Percentiles rank a stretch among this genome's conserved stretches.
phyloP scores from a whole-genome alignment of 192 early-diverging fungal genomes.

The Dissophora ornata region DNA sequence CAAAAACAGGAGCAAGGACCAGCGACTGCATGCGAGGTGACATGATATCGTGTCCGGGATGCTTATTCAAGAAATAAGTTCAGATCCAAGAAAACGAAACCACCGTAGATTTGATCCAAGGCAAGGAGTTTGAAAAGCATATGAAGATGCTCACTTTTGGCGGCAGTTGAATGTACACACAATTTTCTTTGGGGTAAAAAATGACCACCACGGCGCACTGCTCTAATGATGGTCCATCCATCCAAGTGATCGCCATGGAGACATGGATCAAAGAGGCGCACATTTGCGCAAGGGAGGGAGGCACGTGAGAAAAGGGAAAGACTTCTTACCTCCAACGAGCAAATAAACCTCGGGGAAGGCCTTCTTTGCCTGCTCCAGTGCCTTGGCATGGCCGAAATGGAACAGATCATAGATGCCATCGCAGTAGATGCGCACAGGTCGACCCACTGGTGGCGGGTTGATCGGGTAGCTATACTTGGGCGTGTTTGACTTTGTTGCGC shows the following conservation, averaged over 20 bases:
- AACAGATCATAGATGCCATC: conserved; percentile 91
- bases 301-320: no score
- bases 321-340: conserved; percentile 71
- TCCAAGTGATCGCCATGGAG: background rate
- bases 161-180: conserved; percentile 20
- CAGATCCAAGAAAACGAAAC: no score
- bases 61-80: conserved; percentile 10
- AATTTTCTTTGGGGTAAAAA: conserved; percentile 37
- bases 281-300: no score
- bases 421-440: conserved; percentile 83
- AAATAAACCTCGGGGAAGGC: conserved; percentile 80
- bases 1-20: no score
- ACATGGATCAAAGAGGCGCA: no score
- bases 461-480: conserved; percentile 62
- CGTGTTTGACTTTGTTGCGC: conserved; percentile 1
- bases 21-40: no score
- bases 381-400: conserved; percentile 85
- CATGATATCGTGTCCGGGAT: background rate
- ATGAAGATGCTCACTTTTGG: conserved; percentile 34
- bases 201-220: background rate
- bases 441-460: conserved; percentile 74
- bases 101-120: background rate
- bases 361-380: conserved; percentile 87
- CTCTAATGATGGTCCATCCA: conserved; percentile 4
- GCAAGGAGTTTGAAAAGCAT: conserved; percentile 4